Evolutionary conservation across 345 rosid genomes (phyloP), one percentile per base, ranked within the genome.

Genomic region (Trapa bicornis): DNA sequence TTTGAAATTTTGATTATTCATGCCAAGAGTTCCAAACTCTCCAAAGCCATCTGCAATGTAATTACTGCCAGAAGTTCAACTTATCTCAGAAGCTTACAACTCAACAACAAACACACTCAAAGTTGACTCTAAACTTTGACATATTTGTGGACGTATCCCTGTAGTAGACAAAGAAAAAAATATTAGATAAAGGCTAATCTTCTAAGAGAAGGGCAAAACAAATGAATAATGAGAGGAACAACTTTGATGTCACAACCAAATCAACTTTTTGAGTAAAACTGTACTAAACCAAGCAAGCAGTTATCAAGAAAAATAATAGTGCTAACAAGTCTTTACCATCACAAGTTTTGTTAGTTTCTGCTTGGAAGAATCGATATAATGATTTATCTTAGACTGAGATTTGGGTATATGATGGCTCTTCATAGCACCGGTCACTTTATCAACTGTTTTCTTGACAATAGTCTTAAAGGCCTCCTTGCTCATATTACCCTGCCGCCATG

Each of bases 381-480:
- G 95, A 71, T 93, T 79, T 67, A 93, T 90, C 81, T 90, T 93
- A 47, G 78, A 85, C 68, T 75, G 85, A 42, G 98, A 88, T 78
- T 93, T 87, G 38, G 96, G 98, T 61, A 88, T 80, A 47, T 77
- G 91, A 71, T 74, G 87, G 74, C 81, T 77, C 74, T 85, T 86
- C 96, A 80, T 85, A 61, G 96, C 88, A 57, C 86, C 90, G 7
- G 91, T 75, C 4, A 90, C 98, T 73, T 93, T 93, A 47, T 90
- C 98, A 47, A 93, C 96, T 1, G 84, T 86, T 78, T 92, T 90
- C 84, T 90, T 90, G 65, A 90, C 96, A 54, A 93, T 86, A 42
- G 89, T 93, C 80, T 93, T 93, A 68, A 88, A 93, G 50, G 96
- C 89, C 72, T 93, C 97, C 79, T 88, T 93, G 80, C 97, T 93